phyloP scores from a whole-genome alignment of 768 basidiomycete genomes.

The Pisolithus microcarpus region DNA sequence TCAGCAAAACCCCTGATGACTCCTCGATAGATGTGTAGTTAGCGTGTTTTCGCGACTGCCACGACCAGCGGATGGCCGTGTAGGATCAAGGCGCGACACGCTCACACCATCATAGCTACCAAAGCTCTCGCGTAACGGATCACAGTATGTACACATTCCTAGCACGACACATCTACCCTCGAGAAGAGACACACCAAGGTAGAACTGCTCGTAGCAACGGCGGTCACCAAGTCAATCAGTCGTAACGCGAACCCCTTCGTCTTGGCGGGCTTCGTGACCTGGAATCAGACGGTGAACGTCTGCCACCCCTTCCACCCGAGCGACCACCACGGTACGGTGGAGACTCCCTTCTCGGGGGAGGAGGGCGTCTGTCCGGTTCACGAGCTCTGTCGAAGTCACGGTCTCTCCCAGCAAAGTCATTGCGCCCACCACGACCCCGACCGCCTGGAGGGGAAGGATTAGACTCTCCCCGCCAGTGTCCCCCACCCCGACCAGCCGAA shows the following conservation, averaged over 20 bases:
- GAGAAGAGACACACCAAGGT: not conserved
- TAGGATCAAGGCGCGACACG: not conserved
- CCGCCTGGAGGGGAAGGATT: conserved; percentile 39
- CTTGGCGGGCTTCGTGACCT: conserved; percentile 38
- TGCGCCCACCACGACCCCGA: conserved; percentile 38
- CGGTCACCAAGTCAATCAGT: conserved; percentile 14
- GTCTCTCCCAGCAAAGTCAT: conserved; percentile 29
- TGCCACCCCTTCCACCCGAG: conserved; percentile 36
- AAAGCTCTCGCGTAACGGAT: too few relatives aligned
- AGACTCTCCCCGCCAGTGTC: conserved; percentile 73
- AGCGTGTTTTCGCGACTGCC: not conserved
- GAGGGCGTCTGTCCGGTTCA: conserved; percentile 44
- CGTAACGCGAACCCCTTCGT: conserved; percentile 28
- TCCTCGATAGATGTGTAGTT: not conserved
- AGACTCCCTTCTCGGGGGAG: conserved; percentile 36
- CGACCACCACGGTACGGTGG: conserved; percentile 42
- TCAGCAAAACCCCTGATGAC: not conserved
- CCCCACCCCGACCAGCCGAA: conserved; percentile 46
- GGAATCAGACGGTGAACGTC: conserved; percentile 31
- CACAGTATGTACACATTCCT: too few relatives aligned
- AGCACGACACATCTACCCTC: not conserved
- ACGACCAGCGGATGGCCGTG: not conserved
- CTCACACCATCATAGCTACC: not conserved
- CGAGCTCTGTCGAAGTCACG: conserved; percentile 31
- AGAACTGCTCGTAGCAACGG: not conserved